phyloP scores from a whole-genome alignment of 176 grass and related monocot genomes.

The Bromus sterilis region DNA sequence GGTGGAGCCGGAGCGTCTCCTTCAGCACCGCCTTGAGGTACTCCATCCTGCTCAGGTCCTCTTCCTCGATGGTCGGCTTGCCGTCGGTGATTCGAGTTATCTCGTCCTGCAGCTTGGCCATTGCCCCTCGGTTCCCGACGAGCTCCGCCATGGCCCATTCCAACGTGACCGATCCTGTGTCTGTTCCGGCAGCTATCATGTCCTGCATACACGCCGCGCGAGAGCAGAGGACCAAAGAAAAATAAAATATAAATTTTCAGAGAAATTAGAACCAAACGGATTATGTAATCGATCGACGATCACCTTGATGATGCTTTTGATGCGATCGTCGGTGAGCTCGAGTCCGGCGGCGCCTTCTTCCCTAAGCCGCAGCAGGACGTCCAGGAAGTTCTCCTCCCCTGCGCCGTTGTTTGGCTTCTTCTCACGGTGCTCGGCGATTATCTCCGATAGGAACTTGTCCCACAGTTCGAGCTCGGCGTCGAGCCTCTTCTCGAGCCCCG shows the following conservation, averaged over 20 bases:
- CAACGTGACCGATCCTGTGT: slow-evolving; percentile 28
- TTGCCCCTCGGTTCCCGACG: slow-evolving; percentile 25
- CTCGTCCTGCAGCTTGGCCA: slow-evolving; percentile 45
- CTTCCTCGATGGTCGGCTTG: slow-evolving; percentile 18
- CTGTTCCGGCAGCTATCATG: slow-evolving; percentile 53
- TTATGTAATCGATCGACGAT: neutral
- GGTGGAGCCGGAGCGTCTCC: slow-evolving; percentile 56
- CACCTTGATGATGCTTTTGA: slow-evolving; percentile 40
- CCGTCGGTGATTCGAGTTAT: neutral
- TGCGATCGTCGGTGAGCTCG: slow-evolving; percentile 31
- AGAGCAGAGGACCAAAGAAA: neutral
- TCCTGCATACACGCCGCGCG: slow-evolving; percentile 20
- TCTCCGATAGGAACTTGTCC: slow-evolving; percentile 37
- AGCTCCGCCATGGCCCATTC: slow-evolving; percentile 77
- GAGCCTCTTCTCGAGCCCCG: slow-evolving; percentile 35
- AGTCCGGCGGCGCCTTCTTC: slow-evolving; percentile 14
- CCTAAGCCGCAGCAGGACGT: slow-evolving; percentile 38
- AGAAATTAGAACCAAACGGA: neutral
- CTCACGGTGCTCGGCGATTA: slow-evolving; percentile 35
- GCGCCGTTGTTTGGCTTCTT: slow-evolving; percentile 6
- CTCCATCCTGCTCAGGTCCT: slow-evolving; percentile 25
- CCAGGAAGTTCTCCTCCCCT: slow-evolving; percentile 42
- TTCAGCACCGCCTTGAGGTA: slow-evolving; percentile 57
- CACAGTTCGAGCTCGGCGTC: slow-evolving; percentile 13
- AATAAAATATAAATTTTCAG: neutral